These are phyloP conservation scores for Cenchrus fungigraminus DNA, from an alignment of 176 grass and related monocot genomes.

Conservation along the genomic window DNA sequence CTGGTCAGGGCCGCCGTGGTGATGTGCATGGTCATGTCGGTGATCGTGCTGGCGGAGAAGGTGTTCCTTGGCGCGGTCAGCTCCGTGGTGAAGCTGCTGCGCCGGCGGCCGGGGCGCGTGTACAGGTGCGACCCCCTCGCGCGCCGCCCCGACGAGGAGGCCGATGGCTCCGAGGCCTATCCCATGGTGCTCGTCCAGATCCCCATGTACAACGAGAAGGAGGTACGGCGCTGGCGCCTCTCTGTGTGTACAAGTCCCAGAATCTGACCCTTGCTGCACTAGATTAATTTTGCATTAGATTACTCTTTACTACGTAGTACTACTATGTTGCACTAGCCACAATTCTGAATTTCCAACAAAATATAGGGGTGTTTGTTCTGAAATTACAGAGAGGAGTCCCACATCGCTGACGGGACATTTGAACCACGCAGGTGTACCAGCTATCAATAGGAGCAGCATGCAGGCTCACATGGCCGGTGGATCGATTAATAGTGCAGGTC, in stretches of 20 bases:
- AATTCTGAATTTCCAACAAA: not conserved
- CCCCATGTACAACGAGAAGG: slow-evolving; percentile 92
- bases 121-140: slow-evolving; percentile 54
- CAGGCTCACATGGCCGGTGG: slow-evolving; percentile 71
- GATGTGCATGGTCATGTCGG: slow-evolving; percentile 61
- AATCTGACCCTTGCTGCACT: not conserved
- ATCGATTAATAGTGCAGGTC: slow-evolving; percentile 76
- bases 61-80: slow-evolving; percentile 57
- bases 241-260: not conserved
- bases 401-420: slow-evolving; percentile 31
- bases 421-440: slow-evolving; percentile 66
- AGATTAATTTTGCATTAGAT: not conserved
- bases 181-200: slow-evolving; percentile 94
- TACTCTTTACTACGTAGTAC: no score
- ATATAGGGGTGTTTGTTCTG: no score
- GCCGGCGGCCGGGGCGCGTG: slow-evolving; percentile 30
- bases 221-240: slow-evolving; percentile 39
- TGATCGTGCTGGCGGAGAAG: slow-evolving; percentile 73
- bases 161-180: slow-evolving; percentile 34
- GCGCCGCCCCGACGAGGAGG: slow-evolving; percentile 44
- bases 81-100: slow-evolving; percentile 39
- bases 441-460: slow-evolving; percentile 81
- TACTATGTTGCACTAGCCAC: not conserved
- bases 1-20: slow-evolving; percentile 43
- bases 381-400: slow-evolving; percentile 2